These are phyloP conservation scores for Ganoderma lucidum DNA, from an alignment of 1,284 basidiomycete genomes.

Conservation along the genomic window DNA sequence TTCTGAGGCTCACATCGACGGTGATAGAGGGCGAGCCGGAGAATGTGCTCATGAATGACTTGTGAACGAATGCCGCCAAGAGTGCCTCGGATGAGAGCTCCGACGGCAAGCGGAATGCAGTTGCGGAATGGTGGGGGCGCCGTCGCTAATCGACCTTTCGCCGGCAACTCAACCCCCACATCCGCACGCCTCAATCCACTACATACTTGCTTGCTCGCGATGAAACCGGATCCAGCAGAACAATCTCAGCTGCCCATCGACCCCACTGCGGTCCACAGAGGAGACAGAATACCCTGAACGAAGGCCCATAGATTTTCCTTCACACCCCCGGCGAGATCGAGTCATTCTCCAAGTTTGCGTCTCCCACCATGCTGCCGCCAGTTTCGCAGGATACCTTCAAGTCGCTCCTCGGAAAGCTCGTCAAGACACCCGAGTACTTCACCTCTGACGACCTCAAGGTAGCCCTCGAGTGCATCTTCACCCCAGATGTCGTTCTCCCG, in stretches of 20 bases:
- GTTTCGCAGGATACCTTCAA: conserved; percentile 73
- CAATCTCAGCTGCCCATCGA: conserved; percentile 3
- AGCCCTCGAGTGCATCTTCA: conserved; percentile 80
- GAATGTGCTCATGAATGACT: background rate
- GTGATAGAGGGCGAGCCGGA: background rate
- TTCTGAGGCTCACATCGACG: background rate
- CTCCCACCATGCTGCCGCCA: conserved; percentile 28
- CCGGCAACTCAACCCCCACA: conserved; percentile 8
- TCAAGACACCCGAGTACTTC: conserved; percentile 82
- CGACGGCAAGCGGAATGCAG: background rate
- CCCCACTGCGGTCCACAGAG: background rate
- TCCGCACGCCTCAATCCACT: background rate
- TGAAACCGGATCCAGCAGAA: conserved; percentile 18
- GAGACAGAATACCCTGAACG: conserved; percentile 13
- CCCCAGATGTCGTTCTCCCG: conserved; percentile 65
- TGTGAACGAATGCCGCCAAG: background rate
- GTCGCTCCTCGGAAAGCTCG: conserved; percentile 75
- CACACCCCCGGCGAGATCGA: conserved; percentile 8
- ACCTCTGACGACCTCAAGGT: conserved; percentile 71
- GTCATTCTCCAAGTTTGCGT: conserved; percentile 17
- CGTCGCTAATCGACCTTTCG: background rate
- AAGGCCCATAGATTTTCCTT: background rate
- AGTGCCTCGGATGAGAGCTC: background rate
- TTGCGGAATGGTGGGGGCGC: background rate
- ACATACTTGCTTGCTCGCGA: background rate